phyloP scores from a whole-genome alignment of 306 rosid species.

The Quercus robur region DNA sequence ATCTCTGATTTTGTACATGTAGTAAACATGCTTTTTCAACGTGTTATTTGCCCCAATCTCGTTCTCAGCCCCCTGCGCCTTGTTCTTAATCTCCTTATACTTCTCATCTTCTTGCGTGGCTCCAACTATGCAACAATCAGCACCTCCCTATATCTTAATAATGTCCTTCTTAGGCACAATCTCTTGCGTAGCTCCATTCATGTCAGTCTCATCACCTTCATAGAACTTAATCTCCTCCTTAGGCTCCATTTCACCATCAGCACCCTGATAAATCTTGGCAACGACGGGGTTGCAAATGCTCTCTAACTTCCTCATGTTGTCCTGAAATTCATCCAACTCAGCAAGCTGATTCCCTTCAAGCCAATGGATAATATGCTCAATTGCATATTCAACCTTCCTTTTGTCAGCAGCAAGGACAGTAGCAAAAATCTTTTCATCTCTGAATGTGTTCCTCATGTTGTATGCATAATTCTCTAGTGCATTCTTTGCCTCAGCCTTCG shows the following conservation, averaged over 20 bases:
- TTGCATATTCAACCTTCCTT: conserved; percentile 52
- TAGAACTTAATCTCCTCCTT: background rate
- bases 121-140: background rate
- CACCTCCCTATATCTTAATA: background rate
- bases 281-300: conserved; percentile 48
- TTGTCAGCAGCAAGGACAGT: conserved; percentile 34
- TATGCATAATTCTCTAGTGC: conserved; percentile 46
- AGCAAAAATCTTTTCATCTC: conserved; percentile 41
- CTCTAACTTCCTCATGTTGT: conserved; percentile 50
- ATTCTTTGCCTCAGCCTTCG: conserved; percentile 47
- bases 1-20: too few species aligned
- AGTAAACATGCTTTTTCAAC: too few species aligned
- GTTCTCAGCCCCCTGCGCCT: too few species aligned
- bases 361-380: conserved; percentile 42
- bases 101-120: background rate
- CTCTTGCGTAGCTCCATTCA: background rate
- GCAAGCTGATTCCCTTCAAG: conserved; percentile 50
- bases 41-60: too few species aligned
- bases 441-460: conserved; percentile 54
- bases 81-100: background rate
- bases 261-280: conserved; percentile 32
- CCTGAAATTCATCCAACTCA: conserved; percentile 39
- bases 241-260: conserved; percentile 20
- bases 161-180: too few species aligned
- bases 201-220: background rate